These are phyloP conservation scores for Leccinum fuscescens DNA, from an alignment of 1,284 basidiomycete species.

Conservation along the genomic window DNA sequence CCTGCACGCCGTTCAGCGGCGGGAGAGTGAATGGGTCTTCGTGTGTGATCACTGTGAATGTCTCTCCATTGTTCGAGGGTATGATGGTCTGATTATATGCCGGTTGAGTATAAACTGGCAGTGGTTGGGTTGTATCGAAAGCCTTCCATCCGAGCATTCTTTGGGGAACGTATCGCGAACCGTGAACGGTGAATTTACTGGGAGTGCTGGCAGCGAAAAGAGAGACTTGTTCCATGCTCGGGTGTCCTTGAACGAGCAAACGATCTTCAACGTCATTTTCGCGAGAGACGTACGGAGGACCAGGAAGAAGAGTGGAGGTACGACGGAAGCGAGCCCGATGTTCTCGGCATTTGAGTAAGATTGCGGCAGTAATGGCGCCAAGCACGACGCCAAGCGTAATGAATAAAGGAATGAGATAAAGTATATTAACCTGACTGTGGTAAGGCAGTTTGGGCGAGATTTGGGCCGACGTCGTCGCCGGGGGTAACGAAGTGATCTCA, in stretches of 20 bases:
- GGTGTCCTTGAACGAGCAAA: constrained; percentile 9
- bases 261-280: constrained; percentile 17
- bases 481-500: constrained; percentile 41
- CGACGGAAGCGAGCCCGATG: constrained; percentile 4
- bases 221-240: constrained; percentile 27
- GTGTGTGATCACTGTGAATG: constrained; percentile 23
- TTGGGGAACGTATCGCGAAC: constrained; percentile 22
- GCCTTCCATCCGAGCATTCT: constrained; percentile 14
- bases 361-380: constrained; percentile 30
- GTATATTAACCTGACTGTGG: constrained; percentile 30
- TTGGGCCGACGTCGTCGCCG: constrained; percentile 26
- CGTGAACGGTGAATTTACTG: constrained; percentile 36
- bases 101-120: neutral
- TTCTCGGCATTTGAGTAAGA: constrained; percentile 23
- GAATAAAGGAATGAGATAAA: constrained; percentile 43
- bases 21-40: constrained; percentile 13
- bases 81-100: constrained; percentile 15
- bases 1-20: neutral
- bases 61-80: constrained; percentile 27
- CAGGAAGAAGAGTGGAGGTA: constrained; percentile 31
- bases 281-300: constrained; percentile 39
- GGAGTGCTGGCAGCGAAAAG: constrained; percentile 29
- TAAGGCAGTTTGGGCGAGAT: constrained; percentile 26
- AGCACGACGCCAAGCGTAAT: constrained; percentile 36
- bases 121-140: neutral